Base-by-base conservation (phyloP, 768 basidiomycete species). In the Russula abietina region DNA sequence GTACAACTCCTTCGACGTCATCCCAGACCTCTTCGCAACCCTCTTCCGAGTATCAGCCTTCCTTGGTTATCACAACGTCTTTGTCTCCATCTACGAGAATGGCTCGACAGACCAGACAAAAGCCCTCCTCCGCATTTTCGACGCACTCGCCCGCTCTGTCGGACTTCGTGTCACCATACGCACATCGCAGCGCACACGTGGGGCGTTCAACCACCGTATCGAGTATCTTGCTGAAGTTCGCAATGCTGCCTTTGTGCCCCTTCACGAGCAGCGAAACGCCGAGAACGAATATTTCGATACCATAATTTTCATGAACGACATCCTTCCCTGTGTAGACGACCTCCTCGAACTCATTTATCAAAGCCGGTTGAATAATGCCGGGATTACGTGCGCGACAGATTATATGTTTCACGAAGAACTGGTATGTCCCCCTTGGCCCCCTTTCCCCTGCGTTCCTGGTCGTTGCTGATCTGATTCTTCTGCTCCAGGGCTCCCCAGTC, bases 161-260 rank as follows among this genome's bases (percentile, higher is more conserved):
- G 97, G 97, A 30, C 81, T 98, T 75, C 86, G 97, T 56, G 84
- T 99, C 65, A 90, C 88, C 69, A 98, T 99, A 70, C 86, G 93
- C 62, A 94, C 94, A 0, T 92, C 89, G 11, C 89, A 87, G 79
- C 87, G 97, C 65, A 95, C 91, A 11, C 82, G 96, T 32, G 97
- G 97, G 45, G 89, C 90, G 10, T 98, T 98, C 81, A 96, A 96
- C 75, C 97, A 99, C 74, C 95, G 97, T 57, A 99, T 99, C 79
- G 97, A 99, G 75, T 99, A 99, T 77, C 87, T 99, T 57, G 97
- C 97, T n/a, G 96, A 99, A 72, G 96, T 99, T n/a, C 90, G 97
- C 64, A 98, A 99, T 73, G 88, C 93, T 30, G 97, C 97, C 16
- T 91, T 99, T 73, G 93, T 91, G 2, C 97, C 97, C 1, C 79